Evolutionary conservation across 116 monocot species (phyloP).

Genomic region (Papilionanthe hybrid): DNA sequence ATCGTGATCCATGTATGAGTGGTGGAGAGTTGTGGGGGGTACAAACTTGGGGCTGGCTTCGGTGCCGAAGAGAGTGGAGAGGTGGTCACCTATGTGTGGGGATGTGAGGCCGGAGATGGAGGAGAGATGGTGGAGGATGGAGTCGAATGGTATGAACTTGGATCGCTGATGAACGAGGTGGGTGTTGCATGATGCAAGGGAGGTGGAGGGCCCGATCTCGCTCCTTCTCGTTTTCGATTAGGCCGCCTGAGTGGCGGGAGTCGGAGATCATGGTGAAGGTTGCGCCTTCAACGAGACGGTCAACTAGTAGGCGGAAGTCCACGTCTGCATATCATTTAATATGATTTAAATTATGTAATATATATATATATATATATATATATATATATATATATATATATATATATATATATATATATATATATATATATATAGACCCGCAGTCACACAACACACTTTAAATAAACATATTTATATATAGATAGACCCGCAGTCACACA

Average conservation of each 20-base stretch:
- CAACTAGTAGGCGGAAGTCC: slow-evolving; percentile 69
- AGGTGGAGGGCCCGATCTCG: slow-evolving; percentile 35
- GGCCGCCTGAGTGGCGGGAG: slow-evolving; percentile 93
- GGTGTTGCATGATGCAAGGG: background rate
- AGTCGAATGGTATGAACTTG: slow-evolving; percentile 39
- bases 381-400: too few species aligned
- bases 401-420: too few species aligned
- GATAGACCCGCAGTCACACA: too few species aligned
- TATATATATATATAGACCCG: too few species aligned
- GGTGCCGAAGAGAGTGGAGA: slow-evolving; percentile 39
- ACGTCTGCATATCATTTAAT: slow-evolving; percentile 32
- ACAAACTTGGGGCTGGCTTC: slow-evolving; percentile 41
- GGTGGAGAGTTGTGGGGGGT: too few species aligned
- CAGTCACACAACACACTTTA: too few species aligned
- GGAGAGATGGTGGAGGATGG: slow-evolving; percentile 46
- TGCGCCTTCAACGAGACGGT: slow-evolving; percentile 41
- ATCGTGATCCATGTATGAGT: background rate
- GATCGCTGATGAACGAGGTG: background rate
- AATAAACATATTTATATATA: too few species aligned
- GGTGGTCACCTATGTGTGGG: slow-evolving; percentile 54
- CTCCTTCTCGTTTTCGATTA: slow-evolving; percentile 85
- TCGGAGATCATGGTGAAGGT: slow-evolving; percentile 84
- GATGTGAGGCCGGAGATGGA: slow-evolving; percentile 53
- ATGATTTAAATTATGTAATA: too few species aligned
- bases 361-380: too few species aligned